Base-by-base conservation (phyloP, 306 rosid genomes). In the Prunus armeniaca region DNA sequence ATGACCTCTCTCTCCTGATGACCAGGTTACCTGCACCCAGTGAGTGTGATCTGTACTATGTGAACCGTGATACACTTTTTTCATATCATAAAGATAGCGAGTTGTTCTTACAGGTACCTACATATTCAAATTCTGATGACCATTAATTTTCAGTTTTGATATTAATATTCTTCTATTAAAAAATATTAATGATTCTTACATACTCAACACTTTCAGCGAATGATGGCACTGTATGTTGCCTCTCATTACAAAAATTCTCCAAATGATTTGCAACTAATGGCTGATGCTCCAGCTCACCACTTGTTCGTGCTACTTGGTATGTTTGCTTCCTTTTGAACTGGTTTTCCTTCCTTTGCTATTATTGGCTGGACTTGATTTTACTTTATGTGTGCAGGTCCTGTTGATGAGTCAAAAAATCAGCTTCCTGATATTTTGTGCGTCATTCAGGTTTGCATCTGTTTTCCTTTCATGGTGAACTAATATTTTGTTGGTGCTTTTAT, bases 161-260 rank as follows among this genome's bases (percentile, higher is more conserved):
- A 20, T 9, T 9, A 49, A 32, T 64, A 68, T 73, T 51, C 76
- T 83, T 43, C 24, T 0, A 22, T 22, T 22, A 0, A 22, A 22
- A 22, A 22, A 25, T 72, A 20, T 9, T 9, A 49, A 32, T 64
- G 73, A 68, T 73, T 51, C 76, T 83, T 43, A 89, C 65, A 34
- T 76, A 63, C 74, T 83, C 76, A 61, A 77, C 74, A 69, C 60
- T 80, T 79, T 75, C 92, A 95, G 98, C 88, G 98, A 77, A 95
- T 95, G 98, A 92, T 95, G 98, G 93, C 98, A 38, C 87, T 95
- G 24, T 95, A 90, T 74, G 98, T 95, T 85, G 90, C 98, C 55
- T 92, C 98, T 47, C 97, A 92, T 86, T 95, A 95, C 93, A 95
- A 92, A 83, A 95, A 92, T 87, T 92, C 98, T 79, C 98, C 98